phyloP scores from a whole-genome alignment of 805 yeast species.

The Candida fluviatilis region DNA sequence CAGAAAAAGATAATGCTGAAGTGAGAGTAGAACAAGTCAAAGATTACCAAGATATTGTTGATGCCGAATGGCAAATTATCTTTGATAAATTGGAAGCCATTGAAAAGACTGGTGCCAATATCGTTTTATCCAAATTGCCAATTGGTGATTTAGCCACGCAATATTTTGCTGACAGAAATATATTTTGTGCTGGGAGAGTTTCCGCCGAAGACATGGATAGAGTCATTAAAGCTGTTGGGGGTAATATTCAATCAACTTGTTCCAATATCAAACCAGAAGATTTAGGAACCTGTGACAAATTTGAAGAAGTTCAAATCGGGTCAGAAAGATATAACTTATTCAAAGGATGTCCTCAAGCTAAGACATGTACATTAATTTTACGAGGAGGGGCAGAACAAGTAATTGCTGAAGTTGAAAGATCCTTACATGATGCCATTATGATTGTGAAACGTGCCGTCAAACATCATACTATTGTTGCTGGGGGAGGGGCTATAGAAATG shows the following conservation, averaged over 20 bases:
- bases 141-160: slow-evolving; percentile 99
- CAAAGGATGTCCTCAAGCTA: slow-evolving; percentile 87
- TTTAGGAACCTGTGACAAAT: slow-evolving; percentile 77
- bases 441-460: slow-evolving; percentile 92
- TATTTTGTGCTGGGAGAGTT: slow-evolving; percentile 97
- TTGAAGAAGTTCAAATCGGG: slow-evolving; percentile 95
- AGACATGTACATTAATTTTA: slow-evolving; percentile 87
- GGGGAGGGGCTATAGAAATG: slow-evolving; percentile 99
- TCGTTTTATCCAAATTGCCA: slow-evolving; percentile 90
- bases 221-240: slow-evolving; percentile 92
- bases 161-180: slow-evolving; percentile 91
- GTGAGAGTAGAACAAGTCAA: slow-evolving; percentile 91
- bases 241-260: slow-evolving; percentile 72
- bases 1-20: slow-evolving; percentile 98
- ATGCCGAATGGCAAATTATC: slow-evolving; percentile 98
- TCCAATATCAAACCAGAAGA: slow-evolving; percentile 65
- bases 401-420: slow-evolving; percentile 95
- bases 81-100: slow-evolving; percentile 81
- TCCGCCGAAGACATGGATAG: slow-evolving; percentile 85
- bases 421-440: slow-evolving; percentile 97
- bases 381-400: slow-evolving; percentile 99
- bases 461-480: slow-evolving; percentile 87
- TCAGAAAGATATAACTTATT: slow-evolving; percentile 92
- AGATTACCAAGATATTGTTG: slow-evolving; percentile 94
- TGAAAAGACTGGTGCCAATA: slow-evolving; percentile 81